phyloP scores from a whole-genome alignment of 2,329 filamentous ascomycete species.

The Hypoxylon rubiginosum region DNA sequence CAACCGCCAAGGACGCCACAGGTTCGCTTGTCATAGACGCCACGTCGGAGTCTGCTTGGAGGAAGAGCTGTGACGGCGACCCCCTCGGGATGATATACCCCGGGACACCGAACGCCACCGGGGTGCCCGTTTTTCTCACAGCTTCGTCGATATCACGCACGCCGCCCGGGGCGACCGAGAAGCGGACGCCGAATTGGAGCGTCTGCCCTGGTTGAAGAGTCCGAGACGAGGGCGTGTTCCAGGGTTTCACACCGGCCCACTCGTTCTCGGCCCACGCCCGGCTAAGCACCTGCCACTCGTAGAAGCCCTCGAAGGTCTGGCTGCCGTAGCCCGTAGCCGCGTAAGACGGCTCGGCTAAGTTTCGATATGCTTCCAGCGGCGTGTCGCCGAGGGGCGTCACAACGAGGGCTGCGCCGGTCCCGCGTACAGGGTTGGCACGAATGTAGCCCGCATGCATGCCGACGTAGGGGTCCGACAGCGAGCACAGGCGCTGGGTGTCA shows the following conservation, averaged over 20 bases:
- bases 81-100: slow-evolving; percentile 67
- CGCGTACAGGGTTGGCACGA: slow-evolving; percentile 65
- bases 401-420: slow-evolving; percentile 66
- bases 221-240: slow-evolving; percentile 67
- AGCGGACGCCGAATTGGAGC: slow-evolving; percentile 64
- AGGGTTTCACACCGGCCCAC: slow-evolving; percentile 64
- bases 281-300: slow-evolving; percentile 70
- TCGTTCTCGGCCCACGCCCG: slow-evolving; percentile 69
- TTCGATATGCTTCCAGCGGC: slow-evolving; percentile 68
- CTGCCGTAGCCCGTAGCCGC: slow-evolving; percentile 60
- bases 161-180: slow-evolving; percentile 60
- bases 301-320: slow-evolving; percentile 71
- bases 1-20: slow-evolving; percentile 54
- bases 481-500: slow-evolving; percentile 65
- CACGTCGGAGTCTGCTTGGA: slow-evolving; percentile 58
- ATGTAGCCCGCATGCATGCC: slow-evolving; percentile 70
- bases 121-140: slow-evolving; percentile 59
- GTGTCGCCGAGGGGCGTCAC: slow-evolving; percentile 65
- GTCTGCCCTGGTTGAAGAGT: slow-evolving; percentile 60
- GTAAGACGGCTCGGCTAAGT: slow-evolving; percentile 61
- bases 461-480: slow-evolving; percentile 71
- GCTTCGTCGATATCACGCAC: slow-evolving; percentile 63
- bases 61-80: slow-evolving; percentile 59
- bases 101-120: slow-evolving; percentile 66
- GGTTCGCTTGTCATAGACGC: slow-evolving; percentile 57